Evolutionary conservation across 768 basidiomycete species (phyloP).

Genomic region (Naematelia encephala): DNA sequence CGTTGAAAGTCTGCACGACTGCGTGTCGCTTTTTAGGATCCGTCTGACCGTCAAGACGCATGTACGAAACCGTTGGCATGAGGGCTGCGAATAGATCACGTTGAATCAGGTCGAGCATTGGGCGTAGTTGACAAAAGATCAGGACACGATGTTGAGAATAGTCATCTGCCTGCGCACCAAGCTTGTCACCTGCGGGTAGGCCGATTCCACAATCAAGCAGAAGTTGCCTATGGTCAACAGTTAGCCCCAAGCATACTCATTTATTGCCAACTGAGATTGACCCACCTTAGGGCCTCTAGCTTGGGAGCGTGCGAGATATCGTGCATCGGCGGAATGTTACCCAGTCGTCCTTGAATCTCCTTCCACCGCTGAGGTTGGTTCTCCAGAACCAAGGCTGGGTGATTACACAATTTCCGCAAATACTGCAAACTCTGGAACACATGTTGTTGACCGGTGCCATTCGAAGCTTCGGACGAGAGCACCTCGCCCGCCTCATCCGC

Average conservation of each 20-base stretch:
- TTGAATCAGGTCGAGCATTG: slow-evolving; percentile 98
- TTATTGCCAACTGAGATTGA: no score
- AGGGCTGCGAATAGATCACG: slow-evolving; percentile 81
- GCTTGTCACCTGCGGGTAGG: slow-evolving; percentile 60
- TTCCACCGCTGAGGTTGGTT: slow-evolving; percentile 56
- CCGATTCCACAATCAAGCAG: slow-evolving; percentile 94
- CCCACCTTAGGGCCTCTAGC: slow-evolving; percentile 80
- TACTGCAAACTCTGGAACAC: slow-evolving; percentile 97
- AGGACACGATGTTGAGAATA: slow-evolving; percentile 94
- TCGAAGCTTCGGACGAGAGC: slow-evolving; percentile 55
- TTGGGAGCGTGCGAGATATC: slow-evolving; percentile 94
- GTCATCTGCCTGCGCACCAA: slow-evolving; percentile 57
- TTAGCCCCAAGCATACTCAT: no score
- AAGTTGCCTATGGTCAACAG: slow-evolving; percentile 90
- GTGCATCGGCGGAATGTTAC: slow-evolving; percentile 51
- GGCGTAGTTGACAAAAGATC: slow-evolving; percentile 99
- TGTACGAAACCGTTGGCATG: slow-evolving; percentile 96
- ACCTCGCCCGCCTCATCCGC: slow-evolving; percentile 63
- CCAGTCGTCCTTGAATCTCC: slow-evolving; percentile 21
- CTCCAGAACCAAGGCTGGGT: slow-evolving; percentile 89
- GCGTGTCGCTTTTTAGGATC: slow-evolving; percentile 93
- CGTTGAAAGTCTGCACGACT: slow-evolving; percentile 95
- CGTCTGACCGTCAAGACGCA: slow-evolving; percentile 92
- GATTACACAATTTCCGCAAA: slow-evolving; percentile 94
- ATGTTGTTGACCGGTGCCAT: slow-evolving; percentile 57